These are phyloP conservation scores for Peronosclerospora sorghi DNA, from an alignment of 352 stramenopile species.

Conservation along the genomic window DNA sequence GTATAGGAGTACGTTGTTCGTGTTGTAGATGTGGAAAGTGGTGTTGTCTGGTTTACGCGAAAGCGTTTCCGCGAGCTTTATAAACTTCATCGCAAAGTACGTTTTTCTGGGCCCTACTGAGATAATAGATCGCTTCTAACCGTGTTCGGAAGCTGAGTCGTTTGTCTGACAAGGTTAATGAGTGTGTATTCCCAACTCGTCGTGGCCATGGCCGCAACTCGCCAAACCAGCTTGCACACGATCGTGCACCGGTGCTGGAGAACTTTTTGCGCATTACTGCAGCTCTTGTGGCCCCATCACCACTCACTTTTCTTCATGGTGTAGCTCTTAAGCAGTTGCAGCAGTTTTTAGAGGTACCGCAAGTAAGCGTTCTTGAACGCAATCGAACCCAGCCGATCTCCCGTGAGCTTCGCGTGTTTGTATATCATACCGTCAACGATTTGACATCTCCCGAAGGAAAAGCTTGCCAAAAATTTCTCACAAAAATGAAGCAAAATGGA, in stretches of 20 bases:
- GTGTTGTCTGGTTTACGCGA: slow-evolving; percentile 74
- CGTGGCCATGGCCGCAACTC: slow-evolving; percentile 47
- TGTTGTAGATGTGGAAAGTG: slow-evolving; percentile 76
- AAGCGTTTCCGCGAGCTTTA: slow-evolving; percentile 76
- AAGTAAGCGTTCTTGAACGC: slow-evolving; percentile 51
- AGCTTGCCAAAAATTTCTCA: slow-evolving; percentile 61
- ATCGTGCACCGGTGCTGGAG: slow-evolving; percentile 64
- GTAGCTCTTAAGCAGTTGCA: slow-evolving; percentile 72
- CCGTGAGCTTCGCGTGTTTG: slow-evolving; percentile 62
- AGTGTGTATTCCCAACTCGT: slow-evolving; percentile 62
- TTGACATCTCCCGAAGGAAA: slow-evolving; percentile 68
- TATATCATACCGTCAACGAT: slow-evolving; percentile 76
- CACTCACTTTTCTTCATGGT: slow-evolving; percentile 62
- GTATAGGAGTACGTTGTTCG: slow-evolving; percentile 76
- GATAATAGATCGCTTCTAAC: slow-evolving; percentile 1
- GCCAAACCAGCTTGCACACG: slow-evolving; percentile 40
- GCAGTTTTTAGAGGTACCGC: slow-evolving; percentile 68
- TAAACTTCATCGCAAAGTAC: slow-evolving; percentile 74
- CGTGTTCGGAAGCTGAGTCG: slow-evolving; percentile 36
- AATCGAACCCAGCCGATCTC: slow-evolving; percentile 76
- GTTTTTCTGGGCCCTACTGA: not conserved
- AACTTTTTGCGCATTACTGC: slow-evolving; percentile 65
- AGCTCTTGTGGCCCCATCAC: slow-evolving; percentile 60
- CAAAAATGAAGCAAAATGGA: slow-evolving; percentile 38
- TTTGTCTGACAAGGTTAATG: slow-evolving; percentile 49